Base-by-base conservation (phyloP, 345 rosid genomes). In the Populus simonii region DNA sequence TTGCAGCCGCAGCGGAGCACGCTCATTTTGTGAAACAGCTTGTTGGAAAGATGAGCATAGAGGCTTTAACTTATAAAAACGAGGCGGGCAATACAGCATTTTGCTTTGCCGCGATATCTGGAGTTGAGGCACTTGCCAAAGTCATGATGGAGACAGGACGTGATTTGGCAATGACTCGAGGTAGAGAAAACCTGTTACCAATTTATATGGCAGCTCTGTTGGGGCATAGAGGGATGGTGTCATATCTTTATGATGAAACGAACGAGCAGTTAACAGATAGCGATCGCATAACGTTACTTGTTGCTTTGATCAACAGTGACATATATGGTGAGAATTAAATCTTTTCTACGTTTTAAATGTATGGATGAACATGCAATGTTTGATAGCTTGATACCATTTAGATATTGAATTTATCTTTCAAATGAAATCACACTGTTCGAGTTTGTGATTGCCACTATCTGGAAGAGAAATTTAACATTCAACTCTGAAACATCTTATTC, bases 171-270 rank as follows among this genome's bases (percentile, higher is more conserved):
- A 45, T 6, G 17, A 39, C 23, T 38, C 27, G 67, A 31, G 76
- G 47, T 0, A 25, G 68, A 36, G 47, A 8, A 18, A 39, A 23
- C 6, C 8, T 20, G 18, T 23, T 73, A 55, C 76, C 76, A 3
- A 57, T 80, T 65, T 22, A 75, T 15, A 25, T 75, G 51, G 83
- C 83, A 2, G 76, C 83, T 65, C 17, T 71, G 29, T 25, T 49
- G 16, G 83, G 80, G 18, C 83, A 67, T 43, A 6, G 65, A 15
- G 39, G 31, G 18, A 76, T 80, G 83, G 83, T 76, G 16, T 36
- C 51, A 0, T 55, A 35, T 69, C 83, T 80, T n/a, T 76, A 80
- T 29, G 7, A 23, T 0, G 31, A 36, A 20, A 71, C 59, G 7
- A 20, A 27, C 11, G 53, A 63, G 51, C 23, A 0, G 17, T 1